Evolutionary conservation across 192 early-diverging fungal species (phyloP).

Genomic region (Linnemannia schmuckeri): DNA sequence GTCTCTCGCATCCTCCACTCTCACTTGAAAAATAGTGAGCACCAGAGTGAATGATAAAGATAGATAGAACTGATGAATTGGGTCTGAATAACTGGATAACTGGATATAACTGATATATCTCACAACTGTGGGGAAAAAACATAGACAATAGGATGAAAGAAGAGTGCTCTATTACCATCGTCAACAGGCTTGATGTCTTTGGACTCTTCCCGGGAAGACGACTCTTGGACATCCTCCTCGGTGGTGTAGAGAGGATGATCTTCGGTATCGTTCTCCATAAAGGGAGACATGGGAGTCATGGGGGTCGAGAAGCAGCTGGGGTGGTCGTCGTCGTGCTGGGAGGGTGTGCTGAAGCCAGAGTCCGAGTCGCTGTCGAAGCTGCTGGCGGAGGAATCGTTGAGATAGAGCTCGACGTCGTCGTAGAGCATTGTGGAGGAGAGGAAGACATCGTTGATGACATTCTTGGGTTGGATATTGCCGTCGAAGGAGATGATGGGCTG

Average conservation of each 20-base stretch:
- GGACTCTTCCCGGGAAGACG: neutral
- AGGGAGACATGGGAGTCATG: conserved; percentile 56
- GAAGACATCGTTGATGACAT: conserved; percentile 57
- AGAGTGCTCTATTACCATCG: neutral
- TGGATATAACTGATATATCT: neutral
- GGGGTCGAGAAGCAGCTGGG: conserved; percentile 43
- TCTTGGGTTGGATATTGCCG: conserved; percentile 44
- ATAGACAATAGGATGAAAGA: neutral
- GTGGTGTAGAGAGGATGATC: conserved; percentile 32
- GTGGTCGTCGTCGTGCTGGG: conserved; percentile 37
- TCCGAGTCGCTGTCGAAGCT: conserved; percentile 54
- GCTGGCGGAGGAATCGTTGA: conserved; percentile 40
- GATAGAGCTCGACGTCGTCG: conserved; percentile 51
- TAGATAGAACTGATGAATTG: neutral
- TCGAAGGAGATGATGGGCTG: conserved; percentile 49
- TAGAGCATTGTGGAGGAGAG: conserved; percentile 56
- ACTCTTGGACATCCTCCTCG: conserved; percentile 23
- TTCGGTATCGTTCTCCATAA: conserved; percentile 51
- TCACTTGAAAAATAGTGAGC: neutral
- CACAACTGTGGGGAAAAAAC: neutral
- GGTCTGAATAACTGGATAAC: neutral
- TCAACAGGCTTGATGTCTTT: neutral
- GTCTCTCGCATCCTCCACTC: neutral
- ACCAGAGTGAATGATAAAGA: neutral
- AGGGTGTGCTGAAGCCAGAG: conserved; percentile 53